These are phyloP conservation scores for Pleurotus cornucopiae DNA, from an alignment of 768 basidiomycete genomes.

Conservation along the genomic window DNA sequence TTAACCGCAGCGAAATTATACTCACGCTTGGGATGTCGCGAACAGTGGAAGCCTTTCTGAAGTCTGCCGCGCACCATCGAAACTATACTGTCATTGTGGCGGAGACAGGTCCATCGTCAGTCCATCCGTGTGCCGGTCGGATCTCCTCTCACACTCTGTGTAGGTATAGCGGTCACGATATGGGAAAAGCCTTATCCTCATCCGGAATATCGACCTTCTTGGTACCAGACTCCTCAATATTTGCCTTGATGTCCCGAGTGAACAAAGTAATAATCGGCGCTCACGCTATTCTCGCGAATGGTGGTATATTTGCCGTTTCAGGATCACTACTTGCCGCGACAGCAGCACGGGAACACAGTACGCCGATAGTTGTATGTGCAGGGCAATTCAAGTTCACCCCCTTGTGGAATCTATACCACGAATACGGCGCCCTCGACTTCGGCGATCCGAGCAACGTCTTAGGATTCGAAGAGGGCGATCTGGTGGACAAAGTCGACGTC, in stretches of 20 bases:
- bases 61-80: constrained; percentile 81
- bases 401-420: constrained; percentile 82
- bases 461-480: constrained; percentile 72
- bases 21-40: constrained; percentile 90
- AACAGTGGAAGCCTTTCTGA: constrained; percentile 92
- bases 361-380: constrained; percentile 89
- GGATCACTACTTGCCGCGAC: constrained; percentile 83
- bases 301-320: constrained; percentile 88
- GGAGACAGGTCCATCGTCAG: constrained; percentile 91
- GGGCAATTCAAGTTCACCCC: constrained; percentile 98
- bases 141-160: constrained; percentile 6
- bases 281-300: constrained; percentile 95
- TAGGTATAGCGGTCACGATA: constrained; percentile 81
- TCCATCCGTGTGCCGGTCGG: constrained; percentile 21
- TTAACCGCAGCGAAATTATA: constrained; percentile 76
- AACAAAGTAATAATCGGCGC: constrained; percentile 96
- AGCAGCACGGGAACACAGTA: constrained; percentile 85
- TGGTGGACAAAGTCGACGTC: constrained; percentile 87
- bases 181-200: constrained; percentile 77
- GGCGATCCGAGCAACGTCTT: constrained; percentile 60
- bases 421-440: constrained; percentile 81
- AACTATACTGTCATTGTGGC: constrained; percentile 97
- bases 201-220: constrained; percentile 92
- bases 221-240: constrained; percentile 94
- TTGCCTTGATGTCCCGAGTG: constrained; percentile 92